phyloP scores from a whole-genome alignment of 148 eudicot species.

The Rhododendron simsii region DNA sequence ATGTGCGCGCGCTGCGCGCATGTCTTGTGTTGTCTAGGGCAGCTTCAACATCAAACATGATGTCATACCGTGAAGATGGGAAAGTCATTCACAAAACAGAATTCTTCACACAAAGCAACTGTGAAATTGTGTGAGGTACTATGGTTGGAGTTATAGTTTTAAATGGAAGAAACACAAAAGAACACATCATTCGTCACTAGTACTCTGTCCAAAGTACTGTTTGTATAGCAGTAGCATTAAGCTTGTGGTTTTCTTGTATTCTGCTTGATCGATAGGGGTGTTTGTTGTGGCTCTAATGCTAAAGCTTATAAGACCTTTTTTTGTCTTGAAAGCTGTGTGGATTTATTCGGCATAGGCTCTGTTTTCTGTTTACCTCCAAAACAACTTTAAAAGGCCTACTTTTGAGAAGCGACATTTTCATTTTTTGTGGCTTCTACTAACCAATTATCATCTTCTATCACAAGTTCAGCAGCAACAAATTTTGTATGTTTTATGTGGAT shows the following conservation, averaged over 20 bases:
- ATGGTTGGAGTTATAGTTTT: background rate
- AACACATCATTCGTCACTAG: background rate
- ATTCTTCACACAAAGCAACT: background rate
- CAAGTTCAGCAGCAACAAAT: background rate
- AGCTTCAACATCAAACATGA: too few relatives aligned
- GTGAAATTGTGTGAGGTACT: background rate
- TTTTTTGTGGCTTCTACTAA: background rate
- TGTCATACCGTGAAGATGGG: background rate
- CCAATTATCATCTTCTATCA: background rate
- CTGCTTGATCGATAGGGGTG: background rate
- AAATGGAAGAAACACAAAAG: background rate
- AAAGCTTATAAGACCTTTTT: background rate
- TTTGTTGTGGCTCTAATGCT: too few relatives aligned
- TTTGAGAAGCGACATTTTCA: background rate
- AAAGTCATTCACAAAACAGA: background rate
- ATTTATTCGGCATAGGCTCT: background rate
- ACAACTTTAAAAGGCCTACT: background rate
- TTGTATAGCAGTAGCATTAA: too few relatives aligned
- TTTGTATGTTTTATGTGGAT: background rate
- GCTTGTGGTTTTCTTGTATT: background rate
- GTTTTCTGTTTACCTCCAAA: background rate
- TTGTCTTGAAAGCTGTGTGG: background rate
- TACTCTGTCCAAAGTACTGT: background rate
- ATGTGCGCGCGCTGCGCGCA: background rate
- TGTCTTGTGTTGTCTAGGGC: background rate